Conservation (phyloP, 768 basidiomycete genomes). For the Mycena metata region DNA sequence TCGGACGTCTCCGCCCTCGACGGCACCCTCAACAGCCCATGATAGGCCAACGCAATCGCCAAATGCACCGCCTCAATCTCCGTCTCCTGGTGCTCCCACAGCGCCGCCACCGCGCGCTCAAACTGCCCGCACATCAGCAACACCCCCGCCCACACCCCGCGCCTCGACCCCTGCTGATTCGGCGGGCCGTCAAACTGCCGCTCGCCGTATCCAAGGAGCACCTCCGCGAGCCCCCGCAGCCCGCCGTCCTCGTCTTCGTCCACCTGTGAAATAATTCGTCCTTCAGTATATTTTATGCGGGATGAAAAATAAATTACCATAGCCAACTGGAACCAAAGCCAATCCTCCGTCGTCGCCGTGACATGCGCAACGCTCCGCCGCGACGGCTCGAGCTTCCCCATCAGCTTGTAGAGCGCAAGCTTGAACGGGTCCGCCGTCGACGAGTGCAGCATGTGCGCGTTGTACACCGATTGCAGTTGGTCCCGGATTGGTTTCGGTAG, state of each 20-base stretch:
- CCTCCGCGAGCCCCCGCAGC: slow-evolving; percentile 79
- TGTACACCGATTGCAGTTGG: slow-evolving; percentile 84
- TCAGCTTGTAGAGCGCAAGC: slow-evolving; percentile 93
- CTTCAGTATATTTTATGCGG: background rate
- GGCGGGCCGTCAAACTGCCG: slow-evolving; percentile 83
- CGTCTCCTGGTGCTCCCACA: slow-evolving; percentile 89
- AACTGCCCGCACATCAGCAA: slow-evolving; percentile 95
- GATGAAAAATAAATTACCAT: slow-evolving; percentile 63
- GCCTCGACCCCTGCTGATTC: slow-evolving; percentile 68
- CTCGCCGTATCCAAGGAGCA: slow-evolving; percentile 82
- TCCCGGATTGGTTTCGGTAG: slow-evolving; percentile 82
- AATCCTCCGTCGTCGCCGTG: slow-evolving; percentile 95
- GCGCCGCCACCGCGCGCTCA: slow-evolving; percentile 90
- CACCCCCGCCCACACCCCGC: slow-evolving; percentile 85
- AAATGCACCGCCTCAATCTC: slow-evolving; percentile 96
- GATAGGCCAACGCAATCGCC: slow-evolving; percentile 92
- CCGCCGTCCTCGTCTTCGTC: slow-evolving; percentile 89
- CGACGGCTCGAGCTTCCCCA: slow-evolving; percentile 90
- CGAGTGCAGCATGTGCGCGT: slow-evolving; percentile 91
- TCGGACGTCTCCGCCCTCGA: slow-evolving; percentile 86
- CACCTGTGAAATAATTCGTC: slow-evolving; percentile 55
- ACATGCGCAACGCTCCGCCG: slow-evolving; percentile 86
- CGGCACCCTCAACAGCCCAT: slow-evolving; percentile 90
- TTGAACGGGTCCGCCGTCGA: slow-evolving; percentile 95
- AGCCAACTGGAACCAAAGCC: slow-evolving; percentile 97